These are phyloP conservation scores for Yamadazyma endophytica DNA, from an alignment of 805 yeast species.

Conservation along the genomic window DNA sequence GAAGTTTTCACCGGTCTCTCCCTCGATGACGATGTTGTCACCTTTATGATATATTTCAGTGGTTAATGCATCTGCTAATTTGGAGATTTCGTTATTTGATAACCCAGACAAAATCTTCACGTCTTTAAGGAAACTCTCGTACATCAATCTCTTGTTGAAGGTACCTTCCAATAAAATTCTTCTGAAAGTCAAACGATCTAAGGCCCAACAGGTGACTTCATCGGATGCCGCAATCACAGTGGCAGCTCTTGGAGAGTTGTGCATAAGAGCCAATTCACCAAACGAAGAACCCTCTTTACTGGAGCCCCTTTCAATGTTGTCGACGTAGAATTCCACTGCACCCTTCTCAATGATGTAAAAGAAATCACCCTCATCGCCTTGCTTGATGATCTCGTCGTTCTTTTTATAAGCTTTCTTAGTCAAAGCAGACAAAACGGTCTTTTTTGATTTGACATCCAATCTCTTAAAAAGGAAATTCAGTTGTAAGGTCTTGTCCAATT, in stretches of 20 bases:
- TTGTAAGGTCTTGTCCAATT: constrained; percentile 67
- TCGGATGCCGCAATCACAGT: constrained; percentile 78
- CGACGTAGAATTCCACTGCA: constrained; percentile 72
- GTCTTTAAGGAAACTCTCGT: constrained; percentile 81
- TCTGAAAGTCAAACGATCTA: constrained; percentile 90
- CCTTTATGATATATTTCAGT: constrained; percentile 71
- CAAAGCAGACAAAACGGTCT: constrained; percentile 78
- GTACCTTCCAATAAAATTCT: constrained; percentile 88
- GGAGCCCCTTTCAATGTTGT: constrained; percentile 64
- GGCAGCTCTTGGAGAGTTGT: constrained; percentile 96
- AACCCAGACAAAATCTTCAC: constrained; percentile 77
- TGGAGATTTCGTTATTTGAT: constrained; percentile 76
- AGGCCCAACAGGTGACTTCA: constrained; percentile 72
- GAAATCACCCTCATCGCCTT: constrained; percentile 94
- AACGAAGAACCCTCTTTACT: constrained; percentile 87
- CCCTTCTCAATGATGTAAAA: constrained; percentile 87
- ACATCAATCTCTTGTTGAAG: constrained; percentile 82
- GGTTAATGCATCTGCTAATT: constrained; percentile 90
- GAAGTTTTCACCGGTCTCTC: constrained; percentile 56
- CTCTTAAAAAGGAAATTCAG: constrained; percentile 83
- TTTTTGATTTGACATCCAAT: constrained; percentile 72
- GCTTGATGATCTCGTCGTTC: constrained; percentile 68
- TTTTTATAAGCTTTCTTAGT: constrained; percentile 61
- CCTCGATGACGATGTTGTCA: constrained; percentile 74
- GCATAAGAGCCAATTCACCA: constrained; percentile 97